phyloP scores from a whole-genome alignment of 2,329 filamentous ascomycete genomes.

The Proliferodiscus dingleyae region DNA sequence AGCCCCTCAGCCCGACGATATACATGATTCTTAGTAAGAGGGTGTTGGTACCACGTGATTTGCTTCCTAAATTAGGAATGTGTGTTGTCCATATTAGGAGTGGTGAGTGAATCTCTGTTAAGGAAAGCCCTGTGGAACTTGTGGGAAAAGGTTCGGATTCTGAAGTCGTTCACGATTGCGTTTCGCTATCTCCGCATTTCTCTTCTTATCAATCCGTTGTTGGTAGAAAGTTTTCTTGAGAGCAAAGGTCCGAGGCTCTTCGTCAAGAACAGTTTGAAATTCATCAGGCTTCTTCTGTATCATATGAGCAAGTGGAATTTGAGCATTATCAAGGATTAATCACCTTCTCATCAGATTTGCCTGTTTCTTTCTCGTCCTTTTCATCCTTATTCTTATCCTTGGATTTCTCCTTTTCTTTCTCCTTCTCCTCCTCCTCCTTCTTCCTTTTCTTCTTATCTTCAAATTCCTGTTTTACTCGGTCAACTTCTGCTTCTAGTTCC shows the following conservation, averaged over 20 bases:
- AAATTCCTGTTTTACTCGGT: slow-evolving; percentile 62
- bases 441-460: slow-evolving; percentile 72
- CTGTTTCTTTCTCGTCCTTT: no score
- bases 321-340: slow-evolving; percentile 17
- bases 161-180: slow-evolving; percentile 75
- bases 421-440: slow-evolving; percentile 63
- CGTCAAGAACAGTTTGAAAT: slow-evolving; percentile 38
- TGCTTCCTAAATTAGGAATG: no score
- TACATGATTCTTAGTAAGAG: no score
- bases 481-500: slow-evolving; percentile 61
- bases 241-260: slow-evolving; percentile 75
- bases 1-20: no score
- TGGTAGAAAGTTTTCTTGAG: slow-evolving; percentile 86
- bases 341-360: slow-evolving; percentile 37
- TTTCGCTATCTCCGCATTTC: slow-evolving; percentile 73
- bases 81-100: no score
- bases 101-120: no score
- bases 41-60: no score
- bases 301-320: slow-evolving; percentile 7
- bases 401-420: slow-evolving; percentile 48
- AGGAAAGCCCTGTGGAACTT: slow-evolving; percentile 64
- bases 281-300: slow-evolving; percentile 25
- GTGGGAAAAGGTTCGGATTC: slow-evolving; percentile 77
- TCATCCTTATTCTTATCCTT: slow-evolving; percentile 44
- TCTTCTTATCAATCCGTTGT: slow-evolving; percentile 73